A percentile compares a stretch with the other conserved stretches of the same genome.
These are phyloP conservation scores for Lasiodiplodia sp. DNA, from an alignment of 2,329 filamentous ascomycete genomes.

Conservation along the genomic window DNA sequence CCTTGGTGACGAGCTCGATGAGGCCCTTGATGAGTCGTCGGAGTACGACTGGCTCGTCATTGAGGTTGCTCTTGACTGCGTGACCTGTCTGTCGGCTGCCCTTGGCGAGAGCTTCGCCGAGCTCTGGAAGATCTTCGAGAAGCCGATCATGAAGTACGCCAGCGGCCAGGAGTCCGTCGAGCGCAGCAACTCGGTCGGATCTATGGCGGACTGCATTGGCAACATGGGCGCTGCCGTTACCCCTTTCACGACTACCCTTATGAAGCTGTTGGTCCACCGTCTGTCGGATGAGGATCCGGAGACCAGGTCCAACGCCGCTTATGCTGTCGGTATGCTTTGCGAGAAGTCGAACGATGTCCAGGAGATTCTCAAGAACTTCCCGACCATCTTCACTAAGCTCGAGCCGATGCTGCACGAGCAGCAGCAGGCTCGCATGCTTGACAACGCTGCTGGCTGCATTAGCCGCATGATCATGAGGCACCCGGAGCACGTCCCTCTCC, in stretches of 20 bases:
- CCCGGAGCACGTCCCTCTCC: constrained; percentile 80
- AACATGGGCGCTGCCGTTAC: constrained; percentile 84
- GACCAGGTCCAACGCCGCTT: constrained; percentile 94
- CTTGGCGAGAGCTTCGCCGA: constrained; percentile 83
- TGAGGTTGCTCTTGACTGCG: constrained; percentile 90
- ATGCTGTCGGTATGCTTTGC: constrained; percentile 85
- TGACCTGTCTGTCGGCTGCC: constrained; percentile 82
- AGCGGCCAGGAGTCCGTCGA: constrained; percentile 86
- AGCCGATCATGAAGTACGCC: constrained; percentile 86
- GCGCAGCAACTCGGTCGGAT: constrained; percentile 87
- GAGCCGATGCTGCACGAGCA: constrained; percentile 82
- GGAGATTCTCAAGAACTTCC: constrained; percentile 77
- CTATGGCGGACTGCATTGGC: constrained; percentile 88
- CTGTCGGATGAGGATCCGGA: constrained; percentile 88
- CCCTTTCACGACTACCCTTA: constrained; percentile 76
- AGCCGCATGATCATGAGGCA: constrained; percentile 91
- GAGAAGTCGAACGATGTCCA: constrained; percentile 78
- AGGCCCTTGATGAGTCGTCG: constrained; percentile 75
- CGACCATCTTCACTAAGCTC: constrained; percentile 80
- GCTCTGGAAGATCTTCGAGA: constrained; percentile 96
- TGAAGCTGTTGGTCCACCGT: constrained; percentile 84
- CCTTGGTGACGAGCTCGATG: constrained; percentile 78
- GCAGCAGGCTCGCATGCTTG: constrained; percentile 81
- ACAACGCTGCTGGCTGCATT: constrained; percentile 92
- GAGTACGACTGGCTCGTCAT: constrained; percentile 98